Evolutionary conservation across 2,329 filamentous ascomycete species (phyloP).

Genomic region (Raffaelea deltoideospora): DNA sequence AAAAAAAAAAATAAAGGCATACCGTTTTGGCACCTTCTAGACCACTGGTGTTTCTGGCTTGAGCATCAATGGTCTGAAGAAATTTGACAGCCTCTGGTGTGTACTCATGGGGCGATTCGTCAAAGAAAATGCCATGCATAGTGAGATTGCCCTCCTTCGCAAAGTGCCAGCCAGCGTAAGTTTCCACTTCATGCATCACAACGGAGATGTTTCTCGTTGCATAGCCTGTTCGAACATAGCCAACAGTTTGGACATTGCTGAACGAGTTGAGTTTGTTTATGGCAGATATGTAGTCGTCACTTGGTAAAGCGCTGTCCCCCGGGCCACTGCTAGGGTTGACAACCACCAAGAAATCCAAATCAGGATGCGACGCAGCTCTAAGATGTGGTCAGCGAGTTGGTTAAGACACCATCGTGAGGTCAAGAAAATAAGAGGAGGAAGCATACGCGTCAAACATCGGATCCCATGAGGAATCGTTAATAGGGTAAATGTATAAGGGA

Average conservation of each 20-base stretch:
- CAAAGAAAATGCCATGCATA: conserved; percentile 5
- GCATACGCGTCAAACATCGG: conserved; percentile 5
- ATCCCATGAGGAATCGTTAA: conserved; percentile 3
- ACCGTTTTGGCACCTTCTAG: background rate
- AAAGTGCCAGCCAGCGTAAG: conserved; percentile 1
- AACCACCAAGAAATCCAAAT: conserved; percentile 6
- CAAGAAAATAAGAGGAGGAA: background rate
- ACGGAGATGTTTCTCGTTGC: conserved; percentile 1
- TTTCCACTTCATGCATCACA: conserved; percentile 2
- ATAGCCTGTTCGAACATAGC: conserved; percentile 5
- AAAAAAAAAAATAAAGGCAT: background rate
- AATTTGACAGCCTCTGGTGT: conserved; percentile 1
- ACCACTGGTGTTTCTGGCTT: background rate
- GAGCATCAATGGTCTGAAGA: background rate
- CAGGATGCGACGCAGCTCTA: conserved; percentile 1
- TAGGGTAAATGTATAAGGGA: conserved; percentile 7
- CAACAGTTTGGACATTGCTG: conserved; percentile 1
- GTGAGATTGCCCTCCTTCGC: background rate
- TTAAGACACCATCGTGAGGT: no score
- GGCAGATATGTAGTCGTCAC: background rate
- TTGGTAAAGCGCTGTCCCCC: background rate
- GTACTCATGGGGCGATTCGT: conserved; percentile 4
- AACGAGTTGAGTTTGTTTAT: background rate
- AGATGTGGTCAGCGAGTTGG: background rate
- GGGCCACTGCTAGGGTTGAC: conserved; percentile 7